These are phyloP conservation scores for Cynanchum wilfordii DNA, from an alignment of 257 asterid species.

Conservation along the genomic window DNA sequence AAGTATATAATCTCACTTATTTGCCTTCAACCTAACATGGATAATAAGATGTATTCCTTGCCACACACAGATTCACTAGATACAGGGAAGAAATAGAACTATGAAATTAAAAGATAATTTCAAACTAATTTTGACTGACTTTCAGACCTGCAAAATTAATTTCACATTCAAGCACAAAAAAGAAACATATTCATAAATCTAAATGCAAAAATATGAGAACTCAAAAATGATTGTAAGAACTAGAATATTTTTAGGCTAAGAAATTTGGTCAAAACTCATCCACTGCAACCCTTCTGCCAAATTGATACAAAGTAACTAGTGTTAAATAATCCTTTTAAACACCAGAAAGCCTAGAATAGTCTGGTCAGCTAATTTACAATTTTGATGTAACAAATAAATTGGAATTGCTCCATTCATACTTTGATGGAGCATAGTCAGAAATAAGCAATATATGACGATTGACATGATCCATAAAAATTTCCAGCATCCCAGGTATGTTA, in stretches of 20 bases:
- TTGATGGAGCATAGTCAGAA: neutral
- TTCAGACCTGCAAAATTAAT: neutral
- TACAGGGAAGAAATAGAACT: neutral
- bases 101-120: neutral
- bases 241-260: neutral
- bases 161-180: neutral
- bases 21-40: neutral
- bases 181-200: neutral
- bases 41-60: neutral
- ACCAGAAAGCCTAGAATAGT: neutral
- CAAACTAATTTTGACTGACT: neutral
- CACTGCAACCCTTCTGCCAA: neutral
- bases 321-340: too few species aligned
- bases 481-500: neutral
- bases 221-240: neutral
- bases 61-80: neutral
- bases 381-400: neutral
- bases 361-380: neutral
- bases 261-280: neutral
- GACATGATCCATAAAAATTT: neutral
- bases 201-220: neutral
- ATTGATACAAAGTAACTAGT: too few species aligned
- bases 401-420: neutral
- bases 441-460: neutral
- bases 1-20: neutral